Evolutionary conservation across 805 yeast species (phyloP), one percentile per base, ranked within the genome.

Genomic region (Myxozyma monticola): DNA sequence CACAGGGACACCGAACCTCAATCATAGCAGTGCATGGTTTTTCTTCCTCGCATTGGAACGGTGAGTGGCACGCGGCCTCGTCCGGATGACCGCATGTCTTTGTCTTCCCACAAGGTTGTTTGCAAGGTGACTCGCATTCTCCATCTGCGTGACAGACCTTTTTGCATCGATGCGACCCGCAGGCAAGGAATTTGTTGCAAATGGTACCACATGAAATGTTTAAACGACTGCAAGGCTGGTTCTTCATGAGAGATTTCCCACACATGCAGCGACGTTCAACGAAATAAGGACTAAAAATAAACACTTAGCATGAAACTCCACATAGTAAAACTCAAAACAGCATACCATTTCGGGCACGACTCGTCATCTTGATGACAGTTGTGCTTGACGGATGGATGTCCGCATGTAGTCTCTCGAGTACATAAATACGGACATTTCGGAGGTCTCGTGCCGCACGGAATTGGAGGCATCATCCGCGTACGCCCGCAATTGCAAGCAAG

Each of bases 61-160:
- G 73, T 48, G 76, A 73, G 68, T 89, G 96, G 61, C 97, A 89
- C 46, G 71, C 71, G 17, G 71, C 65, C 28, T 66, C 70, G 67
- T 95, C 86, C 40, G 66, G 62, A 68, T 89, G 97, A 1, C 84
- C 84, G 68, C 96, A 89, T 10, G 70, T 65, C 25, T 51, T 57
- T 55, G 81, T 72, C 31, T 68, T 64, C 12, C 76, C 76, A 71
- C 97, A 89, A 3, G 67, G 63, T 15, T 78, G 76, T 18, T 71
- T 72, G 69, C 97, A 89, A 8, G 70, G 71, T 7, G 68, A 63
- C 37, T 73, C 76, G 65, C 95, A 90, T 20, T 79, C 76, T 0
- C 82, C 84, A 1, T 71, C 70, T n/a, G 49, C 49, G 61, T 81
- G 88, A 63, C 97, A 79, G 45, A 71, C 66, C 55, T 74, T 75